Base-by-base conservation (phyloP, 2,329 filamentous ascomycete species). In the Aspergillus sp. region DNA sequence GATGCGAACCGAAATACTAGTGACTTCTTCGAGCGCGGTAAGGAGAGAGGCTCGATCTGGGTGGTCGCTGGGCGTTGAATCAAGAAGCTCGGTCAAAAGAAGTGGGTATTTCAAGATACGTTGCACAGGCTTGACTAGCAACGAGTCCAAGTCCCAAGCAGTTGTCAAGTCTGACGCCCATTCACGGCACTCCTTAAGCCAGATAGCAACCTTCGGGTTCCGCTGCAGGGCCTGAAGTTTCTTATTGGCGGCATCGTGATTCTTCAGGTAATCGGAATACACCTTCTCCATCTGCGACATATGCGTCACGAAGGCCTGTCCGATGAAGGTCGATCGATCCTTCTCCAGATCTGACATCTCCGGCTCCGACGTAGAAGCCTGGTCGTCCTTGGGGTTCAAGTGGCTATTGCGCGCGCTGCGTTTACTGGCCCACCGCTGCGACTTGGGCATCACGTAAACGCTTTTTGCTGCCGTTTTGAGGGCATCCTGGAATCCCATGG, bases 111-210 rank as follows among this genome's bases (percentile, higher is more conserved):
- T 96, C 30, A 91, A 84, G 49, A 97, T 85, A 38, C 93, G 82
- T 68, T 98, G 93, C 65, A 95, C 90, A 2, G 93, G 93, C 67
- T 98, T 98, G 61, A 98, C 91, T 13, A 98, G 78, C n/a, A 98
- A 75, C 0, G 93, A 95, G 65, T 96, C 90, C 48, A 98, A 69
- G 65, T 95, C 88, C 93, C 93, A 98, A 0, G 93, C 91, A 27
- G 84, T 82, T 0, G 93, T 98, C 50, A 98, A 77, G 62, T 96
- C 93, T 55, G 89, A 87, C 9, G 91, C 90, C 59, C 91, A 90
- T 55, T 89, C 83, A 59, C 93, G 90, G 67, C 93, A 98, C 66
- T 96, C 91, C 46, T 85, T 85, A 39, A 97, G 75, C 93, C 93
- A 98, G 40, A 95, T 78, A 36, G 74, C 72, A 35, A 84, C 76